These are phyloP conservation scores for Erythrophleum fordii DNA, from an alignment of 306 rosid genomes.

Conservation along the genomic window DNA sequence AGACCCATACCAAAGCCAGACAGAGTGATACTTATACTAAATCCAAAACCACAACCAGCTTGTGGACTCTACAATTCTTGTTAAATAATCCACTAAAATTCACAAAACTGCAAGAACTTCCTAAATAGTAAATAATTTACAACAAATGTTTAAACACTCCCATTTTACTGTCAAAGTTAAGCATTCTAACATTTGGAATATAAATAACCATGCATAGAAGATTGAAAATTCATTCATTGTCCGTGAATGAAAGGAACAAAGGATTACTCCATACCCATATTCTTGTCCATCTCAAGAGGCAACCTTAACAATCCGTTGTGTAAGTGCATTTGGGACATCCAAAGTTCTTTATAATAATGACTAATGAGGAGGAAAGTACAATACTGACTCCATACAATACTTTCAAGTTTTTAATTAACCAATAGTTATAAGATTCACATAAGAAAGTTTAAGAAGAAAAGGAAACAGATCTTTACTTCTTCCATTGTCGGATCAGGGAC, in stretches of 20 bases:
- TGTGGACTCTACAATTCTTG: no score
- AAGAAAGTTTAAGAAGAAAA: no score
- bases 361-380: neutral
- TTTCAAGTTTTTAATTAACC: no score
- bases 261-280: neutral
- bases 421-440: no score
- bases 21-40: conserved; percentile 80
- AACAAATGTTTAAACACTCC: neutral
- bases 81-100: neutral
- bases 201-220: neutral
- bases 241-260: neutral
- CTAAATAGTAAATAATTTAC: neutral
- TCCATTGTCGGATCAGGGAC: no score
- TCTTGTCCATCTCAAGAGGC: neutral
- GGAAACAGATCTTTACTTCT: no score
- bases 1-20: conserved; percentile 90
- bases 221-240: neutral
- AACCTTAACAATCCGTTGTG: neutral
- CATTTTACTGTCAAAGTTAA: neutral
- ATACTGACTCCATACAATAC: neutral
- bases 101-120: neutral
- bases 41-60: conserved; percentile 95
- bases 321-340: neutral
- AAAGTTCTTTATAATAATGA: neutral
- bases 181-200: neutral